Conservation (phyloP, 345 rosid genomes). For the Citrus australasica region DNA sequence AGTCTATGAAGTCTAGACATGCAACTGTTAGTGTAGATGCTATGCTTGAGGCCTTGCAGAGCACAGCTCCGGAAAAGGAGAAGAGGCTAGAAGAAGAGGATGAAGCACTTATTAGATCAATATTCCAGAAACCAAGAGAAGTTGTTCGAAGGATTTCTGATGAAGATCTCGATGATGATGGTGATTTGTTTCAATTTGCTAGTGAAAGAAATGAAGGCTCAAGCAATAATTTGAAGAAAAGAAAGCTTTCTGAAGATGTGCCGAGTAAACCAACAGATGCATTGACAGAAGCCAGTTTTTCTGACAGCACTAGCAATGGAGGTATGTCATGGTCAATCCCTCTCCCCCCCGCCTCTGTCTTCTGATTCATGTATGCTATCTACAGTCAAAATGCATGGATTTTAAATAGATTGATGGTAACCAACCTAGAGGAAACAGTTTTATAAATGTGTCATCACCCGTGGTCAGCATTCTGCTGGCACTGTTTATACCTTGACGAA, state of each 20-base stretch:
- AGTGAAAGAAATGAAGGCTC: slow-evolving; percentile 20
- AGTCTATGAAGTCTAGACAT: slow-evolving; percentile 90
- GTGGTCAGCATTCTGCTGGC: too few species aligned
- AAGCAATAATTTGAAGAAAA: slow-evolving; percentile 31
- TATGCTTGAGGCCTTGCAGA: slow-evolving; percentile 90
- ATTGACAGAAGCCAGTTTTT: slow-evolving; percentile 24
- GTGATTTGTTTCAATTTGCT: slow-evolving; percentile 18
- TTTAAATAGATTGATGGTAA: too few species aligned
- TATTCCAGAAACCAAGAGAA: slow-evolving; percentile 53
- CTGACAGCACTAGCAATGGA: slow-evolving; percentile 18
- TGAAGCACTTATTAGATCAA: slow-evolving; percentile 65
- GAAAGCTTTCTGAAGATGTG: slow-evolving; percentile 44
- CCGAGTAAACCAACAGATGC: slow-evolving; percentile 49
- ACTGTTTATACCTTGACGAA: background rate
- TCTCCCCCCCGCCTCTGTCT: too few species aligned
- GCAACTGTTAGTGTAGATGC: slow-evolving; percentile 89
- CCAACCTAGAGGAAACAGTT: too few species aligned
- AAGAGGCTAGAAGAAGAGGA: slow-evolving; percentile 66
- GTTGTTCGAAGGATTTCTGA: slow-evolving; percentile 57
- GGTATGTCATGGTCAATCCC: slow-evolving; percentile 27
- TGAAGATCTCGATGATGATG: slow-evolving; percentile 45
- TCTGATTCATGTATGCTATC: too few species aligned
- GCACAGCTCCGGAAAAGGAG: slow-evolving; percentile 55
- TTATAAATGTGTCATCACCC: too few species aligned
- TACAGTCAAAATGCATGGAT: too few species aligned